Percentiles rank a stretch among this genome's conserved stretches.
Evolutionary conservation across 164 flowering plant species (phyloP).

Genomic region (Litsea cubeba): DNA sequence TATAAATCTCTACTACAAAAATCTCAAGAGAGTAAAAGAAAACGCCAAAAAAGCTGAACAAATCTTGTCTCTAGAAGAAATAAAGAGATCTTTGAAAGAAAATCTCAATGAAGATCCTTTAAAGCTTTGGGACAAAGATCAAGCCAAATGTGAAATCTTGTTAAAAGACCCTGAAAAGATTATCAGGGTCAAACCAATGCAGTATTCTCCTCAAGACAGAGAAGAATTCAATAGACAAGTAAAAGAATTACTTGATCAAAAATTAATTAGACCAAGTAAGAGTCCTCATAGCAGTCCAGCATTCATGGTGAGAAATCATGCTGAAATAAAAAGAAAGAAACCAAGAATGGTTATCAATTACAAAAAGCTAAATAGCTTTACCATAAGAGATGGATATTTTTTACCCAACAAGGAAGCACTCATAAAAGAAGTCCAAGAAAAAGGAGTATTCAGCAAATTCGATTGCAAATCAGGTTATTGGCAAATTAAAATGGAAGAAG

Average conservation of each 20-base stretch:
- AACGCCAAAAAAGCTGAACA: too few species aligned
- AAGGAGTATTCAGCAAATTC: background rate
- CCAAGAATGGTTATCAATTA: conserved; percentile 1
- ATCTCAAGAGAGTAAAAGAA: accelerated
- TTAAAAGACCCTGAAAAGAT: background rate
- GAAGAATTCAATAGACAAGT: background rate
- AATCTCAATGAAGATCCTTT: too few species aligned
- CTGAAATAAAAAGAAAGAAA: background rate
- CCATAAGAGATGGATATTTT: background rate
- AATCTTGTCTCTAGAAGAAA: too few species aligned
- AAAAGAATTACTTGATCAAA: background rate
- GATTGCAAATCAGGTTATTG: background rate
- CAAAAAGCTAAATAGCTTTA: background rate
- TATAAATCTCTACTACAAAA: too few species aligned
- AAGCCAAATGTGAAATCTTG: too few species aligned
- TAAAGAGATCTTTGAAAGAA: accelerated
- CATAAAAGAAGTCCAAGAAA: background rate
- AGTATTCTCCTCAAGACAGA: background rate
- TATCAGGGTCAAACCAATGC: background rate
- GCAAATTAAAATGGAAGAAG: too few species aligned
- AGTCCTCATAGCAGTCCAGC: background rate
- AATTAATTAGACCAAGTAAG: background rate
- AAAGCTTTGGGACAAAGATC: too few species aligned
- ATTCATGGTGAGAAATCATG: conserved; percentile 3
- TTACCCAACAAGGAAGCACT: background rate